Evolutionary conservation across 148 eudicot genomes (phyloP), one percentile per base, ranked within the genome.

Genomic region (Drosera capensis): DNA sequence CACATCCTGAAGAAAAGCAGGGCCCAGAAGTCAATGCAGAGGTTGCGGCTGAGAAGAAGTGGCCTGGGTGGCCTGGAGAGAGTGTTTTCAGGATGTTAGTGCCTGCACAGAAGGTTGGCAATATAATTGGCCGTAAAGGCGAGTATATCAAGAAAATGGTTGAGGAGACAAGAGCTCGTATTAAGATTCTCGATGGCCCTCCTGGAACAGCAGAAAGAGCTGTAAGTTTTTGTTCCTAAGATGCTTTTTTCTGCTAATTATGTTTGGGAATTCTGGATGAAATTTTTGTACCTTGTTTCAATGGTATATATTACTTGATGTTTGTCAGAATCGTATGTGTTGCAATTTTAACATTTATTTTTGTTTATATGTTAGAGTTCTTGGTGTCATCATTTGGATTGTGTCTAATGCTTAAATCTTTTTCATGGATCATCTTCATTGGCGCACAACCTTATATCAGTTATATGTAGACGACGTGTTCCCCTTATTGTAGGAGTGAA

Each of bases 61-160:
- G 97, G 97, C 97, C 97, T 58, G 97, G 97, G 25, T 88, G 97
- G 97, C 97, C 97, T 13, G 97, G 97, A 44, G 94, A 88, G 63
- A 80, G 74, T 58, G 94, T 88, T 20, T 88, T 88, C 46, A 68
- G 97, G 66, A 73, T 88, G 68, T 59, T 88, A 67, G 79, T 84
- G 18, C 97, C 97, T 46, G 78, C 51, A 16, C 92, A 84, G 25
- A 83, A 72, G 51, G 94, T 88, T 58, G 97, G 97, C 18, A 68
- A 92, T 52, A 72, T 88, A 46, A 88, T 88, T 65, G 97, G 97
- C 20, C 97, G 97, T 40, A 88, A 84, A 70, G 97, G 97, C 14
- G 97, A 88, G 66, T 75, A 65, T 40, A 88, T 88, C 20, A 88
- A 88, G 74, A 88, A 88, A 61, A 75, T 72, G 29, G 88, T 86